Evolutionary conservation across 1,139 yeast genomes (phyloP), one percentile per base, ranked within the genome.

Genomic region (Lodderomyces beijingensis): DNA sequence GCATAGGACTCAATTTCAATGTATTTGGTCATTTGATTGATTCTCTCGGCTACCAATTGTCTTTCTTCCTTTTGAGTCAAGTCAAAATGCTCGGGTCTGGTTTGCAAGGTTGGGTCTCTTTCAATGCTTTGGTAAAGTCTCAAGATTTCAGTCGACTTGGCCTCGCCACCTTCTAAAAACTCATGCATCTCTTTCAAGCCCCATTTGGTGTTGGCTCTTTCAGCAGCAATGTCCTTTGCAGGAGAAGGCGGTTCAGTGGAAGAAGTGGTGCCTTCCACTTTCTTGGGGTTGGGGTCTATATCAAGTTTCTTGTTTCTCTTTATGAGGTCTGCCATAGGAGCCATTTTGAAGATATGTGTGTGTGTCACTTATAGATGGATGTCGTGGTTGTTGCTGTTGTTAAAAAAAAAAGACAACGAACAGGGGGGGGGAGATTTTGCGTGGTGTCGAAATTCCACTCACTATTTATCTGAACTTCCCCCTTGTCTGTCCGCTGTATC

Each of bases 101-200:
- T 56, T 28, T 57, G 55, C 35, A 71, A 50, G 26, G 69, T 51
- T 2, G 77, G 76, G 43, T 71, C 77, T 44, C 77, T 56, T 49
- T 71, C 77, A 46, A 71, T 53, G 36, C 70, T 70, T 45, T 66
- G 72, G 46, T 62, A 47, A 32, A 69, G 41, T 12, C 45, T 40
- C 32, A 59, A 52, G 12, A 65, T 58, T 33, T 54, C 55, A 16
- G 57, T 55, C 17, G 72, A 55, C 16, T 53, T 53, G 26, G 61
- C 59, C 34, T 51, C 43, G 7, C 65, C 55, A 11, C 74, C 74
- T 51, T 71, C 77, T 40, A 71, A 53, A 42, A 70, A 71, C 31
- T 57, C 50, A 45, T 69, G 69, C 76, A 71, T 68, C 31, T 55
- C 50, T 35, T 60, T 59, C 14, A 66, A 56, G 44, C 69, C 66